A percentile compares a stretch with the other conserved stretches of the same genome.
These are phyloP conservation scores for Corchorus olitorius DNA, from an alignment of 345 rosid genomes.

Conservation along the genomic window DNA sequence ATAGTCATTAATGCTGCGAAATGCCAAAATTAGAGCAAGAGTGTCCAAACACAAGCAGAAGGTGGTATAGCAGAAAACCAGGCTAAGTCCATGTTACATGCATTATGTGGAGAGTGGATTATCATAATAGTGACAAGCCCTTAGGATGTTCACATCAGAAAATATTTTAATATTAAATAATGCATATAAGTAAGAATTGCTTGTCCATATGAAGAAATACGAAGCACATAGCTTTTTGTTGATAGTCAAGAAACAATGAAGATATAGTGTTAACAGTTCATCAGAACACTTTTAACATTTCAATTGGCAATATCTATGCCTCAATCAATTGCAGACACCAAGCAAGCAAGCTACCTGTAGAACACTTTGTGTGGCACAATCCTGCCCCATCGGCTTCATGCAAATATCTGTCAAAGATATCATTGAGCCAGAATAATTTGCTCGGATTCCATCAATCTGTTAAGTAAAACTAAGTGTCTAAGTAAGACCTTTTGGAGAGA, in stretches of 20 bases:
- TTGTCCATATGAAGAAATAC: slow-evolving; percentile 1
- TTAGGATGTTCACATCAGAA: background rate
- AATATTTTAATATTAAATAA: background rate
- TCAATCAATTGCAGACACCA: slow-evolving; percentile 12
- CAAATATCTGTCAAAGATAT: slow-evolving; percentile 89
- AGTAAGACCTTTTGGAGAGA: slow-evolving; percentile 3
- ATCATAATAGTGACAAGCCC: background rate
- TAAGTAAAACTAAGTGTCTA: slow-evolving; percentile 23
- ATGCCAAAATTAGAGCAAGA: background rate
- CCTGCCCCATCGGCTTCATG: slow-evolving; percentile 92
- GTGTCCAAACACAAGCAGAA: background rate
- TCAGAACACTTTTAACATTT: slow-evolving; percentile 8
- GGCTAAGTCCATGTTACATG: background rate
- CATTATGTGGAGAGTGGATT: background rate
- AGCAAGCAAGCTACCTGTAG: slow-evolving; percentile 63
- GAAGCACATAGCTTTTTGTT: background rate
- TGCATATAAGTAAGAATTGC: slow-evolving; percentile 2
- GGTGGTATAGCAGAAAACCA: background rate
- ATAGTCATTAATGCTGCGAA: background rate
- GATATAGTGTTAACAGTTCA: background rate
- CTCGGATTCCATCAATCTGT: slow-evolving; percentile 85
- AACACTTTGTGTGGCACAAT: slow-evolving; percentile 94
- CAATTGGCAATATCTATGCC: background rate
- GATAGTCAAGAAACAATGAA: background rate
- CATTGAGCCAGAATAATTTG: slow-evolving; percentile 79